Conservation (phyloP, 2,329 filamentous ascomycete species). For the Grosmannia serpens region DNA sequence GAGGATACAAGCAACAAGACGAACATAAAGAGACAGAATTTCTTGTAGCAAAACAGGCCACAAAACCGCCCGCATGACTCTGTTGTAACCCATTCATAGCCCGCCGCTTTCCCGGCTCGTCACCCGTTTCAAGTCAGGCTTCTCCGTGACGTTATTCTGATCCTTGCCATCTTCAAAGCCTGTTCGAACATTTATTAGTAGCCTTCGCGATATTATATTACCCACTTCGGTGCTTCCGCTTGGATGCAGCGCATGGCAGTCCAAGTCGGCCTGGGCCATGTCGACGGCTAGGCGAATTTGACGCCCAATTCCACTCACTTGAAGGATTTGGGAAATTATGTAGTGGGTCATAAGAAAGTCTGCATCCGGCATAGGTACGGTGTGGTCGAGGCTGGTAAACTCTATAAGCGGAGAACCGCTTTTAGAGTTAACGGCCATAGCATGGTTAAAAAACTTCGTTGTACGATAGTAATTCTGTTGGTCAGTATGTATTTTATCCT, state of each 20-base stretch:
- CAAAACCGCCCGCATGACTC: no score
- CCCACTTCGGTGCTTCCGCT: not conserved
- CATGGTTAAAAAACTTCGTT: no score
- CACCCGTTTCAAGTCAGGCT: not conserved
- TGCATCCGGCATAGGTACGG: not conserved
- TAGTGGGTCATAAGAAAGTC: not conserved
- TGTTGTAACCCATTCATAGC: no score
- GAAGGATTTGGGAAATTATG: not conserved
- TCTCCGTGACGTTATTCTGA: not conserved
- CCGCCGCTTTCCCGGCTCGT: not conserved
- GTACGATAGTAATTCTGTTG: no score
- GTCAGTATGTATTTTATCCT: not conserved
- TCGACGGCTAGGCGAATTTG: not conserved
- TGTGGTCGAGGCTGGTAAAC: not conserved
- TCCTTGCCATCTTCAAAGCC: not conserved
- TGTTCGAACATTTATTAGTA: not conserved
- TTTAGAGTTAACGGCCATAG: not conserved
- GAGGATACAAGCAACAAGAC: no score
- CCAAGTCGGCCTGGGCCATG: no score
- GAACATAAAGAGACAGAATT: no score
- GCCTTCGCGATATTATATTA: not conserved
- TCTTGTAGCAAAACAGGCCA: no score
- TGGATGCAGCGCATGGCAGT: not conserved
- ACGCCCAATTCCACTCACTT: slow-evolving; percentile 3
- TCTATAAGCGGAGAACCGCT: not conserved